Evolutionary conservation across 768 basidiomycete genomes (phyloP).

Genomic region (Russula emetica): DNA sequence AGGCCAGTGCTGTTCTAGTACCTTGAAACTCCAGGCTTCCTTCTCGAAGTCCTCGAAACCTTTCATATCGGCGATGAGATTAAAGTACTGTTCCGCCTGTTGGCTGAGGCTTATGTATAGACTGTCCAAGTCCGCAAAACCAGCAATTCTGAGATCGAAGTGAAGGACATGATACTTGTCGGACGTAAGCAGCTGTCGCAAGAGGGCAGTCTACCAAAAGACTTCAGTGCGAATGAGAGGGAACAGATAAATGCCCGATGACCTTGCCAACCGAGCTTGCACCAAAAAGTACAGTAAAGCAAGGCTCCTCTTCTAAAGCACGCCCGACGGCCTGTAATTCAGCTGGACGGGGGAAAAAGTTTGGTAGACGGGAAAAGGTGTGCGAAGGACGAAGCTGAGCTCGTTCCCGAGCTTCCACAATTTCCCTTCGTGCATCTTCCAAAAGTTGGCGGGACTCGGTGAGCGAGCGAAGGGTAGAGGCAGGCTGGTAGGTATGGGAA

Average conservation of each 20-base stretch:
- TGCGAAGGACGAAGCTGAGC: constrained; percentile 67
- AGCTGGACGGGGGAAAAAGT: constrained; percentile 64
- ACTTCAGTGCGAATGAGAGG: background rate
- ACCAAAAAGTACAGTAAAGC: constrained; percentile 77
- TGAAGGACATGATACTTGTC: constrained; percentile 74
- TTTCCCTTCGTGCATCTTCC: constrained; percentile 73
- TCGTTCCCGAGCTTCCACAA: constrained; percentile 62
- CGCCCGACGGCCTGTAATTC: constrained; percentile 66
- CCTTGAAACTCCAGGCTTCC: constrained; percentile 79
- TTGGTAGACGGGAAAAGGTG: constrained; percentile 71
- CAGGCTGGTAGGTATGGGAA: constrained; percentile 48
- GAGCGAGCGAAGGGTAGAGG: constrained; percentile 72
- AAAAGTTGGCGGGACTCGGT: constrained; percentile 72
- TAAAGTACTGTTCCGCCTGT: constrained; percentile 80
- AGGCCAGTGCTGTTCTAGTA: constrained; percentile 30
- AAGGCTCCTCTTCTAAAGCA: constrained; percentile 62
- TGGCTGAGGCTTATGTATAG: constrained; percentile 72
- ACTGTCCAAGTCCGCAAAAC: constrained; percentile 76
- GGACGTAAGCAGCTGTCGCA: constrained; percentile 69
- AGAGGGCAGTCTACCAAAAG: constrained; percentile 57
- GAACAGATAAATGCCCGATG: background rate
- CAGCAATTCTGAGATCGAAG: constrained; percentile 79
- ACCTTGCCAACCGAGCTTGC: constrained; percentile 82
- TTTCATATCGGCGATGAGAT: constrained; percentile 51
- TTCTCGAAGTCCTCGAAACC: constrained; percentile 71